Evolutionary conservation across 805 yeast genomes (phyloP).

Genomic region (Candida glaebosa): DNA sequence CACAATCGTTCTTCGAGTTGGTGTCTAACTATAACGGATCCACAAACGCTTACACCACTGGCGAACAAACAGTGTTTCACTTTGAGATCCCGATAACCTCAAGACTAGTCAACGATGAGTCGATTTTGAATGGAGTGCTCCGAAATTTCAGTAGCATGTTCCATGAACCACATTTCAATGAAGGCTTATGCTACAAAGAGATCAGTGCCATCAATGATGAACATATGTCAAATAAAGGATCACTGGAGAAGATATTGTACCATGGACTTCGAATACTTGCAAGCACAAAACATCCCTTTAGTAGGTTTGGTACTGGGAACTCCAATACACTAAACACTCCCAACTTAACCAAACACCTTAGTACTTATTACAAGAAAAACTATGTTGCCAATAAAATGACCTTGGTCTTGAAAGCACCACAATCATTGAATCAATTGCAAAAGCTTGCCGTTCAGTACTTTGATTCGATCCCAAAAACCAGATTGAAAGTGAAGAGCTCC

Average conservation of each 20-base stretch:
- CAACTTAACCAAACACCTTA: slow-evolving; percentile 28
- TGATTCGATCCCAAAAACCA: slow-evolving; percentile 21
- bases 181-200: slow-evolving; percentile 44
- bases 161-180: slow-evolving; percentile 47
- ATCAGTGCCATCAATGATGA: slow-evolving; percentile 63
- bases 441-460: slow-evolving; percentile 49
- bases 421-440: slow-evolving; percentile 54
- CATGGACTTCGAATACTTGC: slow-evolving; percentile 59
- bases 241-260: slow-evolving; percentile 45
- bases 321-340: slow-evolving; percentile 44
- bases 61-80: slow-evolving; percentile 61
- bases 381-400: slow-evolving; percentile 51
- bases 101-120: slow-evolving; percentile 19
- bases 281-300: slow-evolving; percentile 48
- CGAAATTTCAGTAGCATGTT: slow-evolving; percentile 51
- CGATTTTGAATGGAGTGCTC: slow-evolving; percentile 44
- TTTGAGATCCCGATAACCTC: slow-evolving; percentile 55
- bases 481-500: background rate
- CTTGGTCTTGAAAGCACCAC: slow-evolving; percentile 62
- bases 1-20: slow-evolving; percentile 42
- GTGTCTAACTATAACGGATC: slow-evolving; percentile 51
- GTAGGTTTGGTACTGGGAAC: slow-evolving; percentile 65
- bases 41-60: slow-evolving; percentile 66
- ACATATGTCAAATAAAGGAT: slow-evolving; percentile 51
- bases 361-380: slow-evolving; percentile 35